Evolutionary conservation across 345 rosid species (phyloP).

Genomic region (Alliaria petiolata): DNA sequence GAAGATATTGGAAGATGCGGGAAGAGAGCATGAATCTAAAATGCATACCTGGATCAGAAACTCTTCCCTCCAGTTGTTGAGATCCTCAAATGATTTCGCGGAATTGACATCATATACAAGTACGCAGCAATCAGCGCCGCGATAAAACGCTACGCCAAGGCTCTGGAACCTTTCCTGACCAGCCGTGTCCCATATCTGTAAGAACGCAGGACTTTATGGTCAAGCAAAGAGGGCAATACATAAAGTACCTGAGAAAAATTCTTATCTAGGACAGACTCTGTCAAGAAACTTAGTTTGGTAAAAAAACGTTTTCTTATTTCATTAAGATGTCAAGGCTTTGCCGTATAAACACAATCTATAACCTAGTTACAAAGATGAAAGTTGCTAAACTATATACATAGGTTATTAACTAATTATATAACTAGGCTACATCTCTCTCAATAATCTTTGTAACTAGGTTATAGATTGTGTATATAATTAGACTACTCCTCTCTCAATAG

Average conservation of each 20-base stretch:
- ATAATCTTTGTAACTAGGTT: too few relatives aligned
- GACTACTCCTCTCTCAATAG: too few relatives aligned
- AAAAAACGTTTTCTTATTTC: too few relatives aligned
- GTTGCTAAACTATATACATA: too few relatives aligned
- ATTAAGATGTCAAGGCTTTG: too few relatives aligned
- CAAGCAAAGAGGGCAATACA: background rate
- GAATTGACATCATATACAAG: constrained; percentile 90
- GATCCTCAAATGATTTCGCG: constrained; percentile 76
- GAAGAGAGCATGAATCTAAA: background rate
- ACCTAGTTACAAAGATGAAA: too few relatives aligned
- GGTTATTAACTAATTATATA: too few relatives aligned
- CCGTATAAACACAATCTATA: too few relatives aligned
- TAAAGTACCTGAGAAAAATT: background rate
- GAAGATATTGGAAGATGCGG: background rate
- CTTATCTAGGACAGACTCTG: background rate
- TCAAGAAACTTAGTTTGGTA: too few relatives aligned
- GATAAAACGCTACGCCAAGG: constrained; percentile 86
- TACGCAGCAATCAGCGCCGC: constrained; percentile 94
- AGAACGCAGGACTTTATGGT: background rate
- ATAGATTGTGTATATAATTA: too few relatives aligned
- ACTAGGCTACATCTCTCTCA: too few relatives aligned
- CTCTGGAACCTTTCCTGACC: constrained; percentile 96
- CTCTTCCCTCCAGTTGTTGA: constrained; percentile 92
- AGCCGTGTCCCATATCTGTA: constrained; percentile 91
- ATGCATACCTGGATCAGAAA: constrained; percentile 73